A percentile compares a stretch with the other conserved stretches of the same genome.
These are phyloP conservation scores for Malus hybrid DNA, from an alignment of 331 rosid genomes.

Conservation along the genomic window DNA sequence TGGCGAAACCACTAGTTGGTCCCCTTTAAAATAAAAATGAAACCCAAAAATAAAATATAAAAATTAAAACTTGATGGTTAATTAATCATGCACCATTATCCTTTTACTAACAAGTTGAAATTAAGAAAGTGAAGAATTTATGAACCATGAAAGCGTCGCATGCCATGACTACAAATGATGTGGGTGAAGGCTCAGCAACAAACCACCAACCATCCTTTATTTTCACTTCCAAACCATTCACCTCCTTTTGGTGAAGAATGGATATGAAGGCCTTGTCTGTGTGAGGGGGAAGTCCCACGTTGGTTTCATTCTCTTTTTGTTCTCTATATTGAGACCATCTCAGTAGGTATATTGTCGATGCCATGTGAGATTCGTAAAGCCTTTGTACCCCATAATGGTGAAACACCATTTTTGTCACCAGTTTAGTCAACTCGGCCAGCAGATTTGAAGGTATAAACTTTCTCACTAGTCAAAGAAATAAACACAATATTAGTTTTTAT, in stretches of 20 bases:
- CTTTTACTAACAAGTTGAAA: too few relatives aligned
- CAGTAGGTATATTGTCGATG: constrained; percentile 3
- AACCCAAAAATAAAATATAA: too few relatives aligned
- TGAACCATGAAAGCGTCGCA: background rate
- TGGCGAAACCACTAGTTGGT: too few relatives aligned
- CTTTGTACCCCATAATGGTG: constrained; percentile 12
- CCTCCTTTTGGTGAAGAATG: constrained; percentile 14
- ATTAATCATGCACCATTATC: background rate
- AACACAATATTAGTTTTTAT: too few relatives aligned
- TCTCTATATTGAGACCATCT: constrained; percentile 6
- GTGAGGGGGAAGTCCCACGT: constrained; percentile 14
- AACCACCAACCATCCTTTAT: constrained; percentile 18
- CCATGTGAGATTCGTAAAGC: constrained; percentile 1
- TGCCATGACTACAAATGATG: constrained; percentile 8
- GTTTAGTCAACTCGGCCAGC: background rate
- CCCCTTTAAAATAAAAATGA: too few relatives aligned
- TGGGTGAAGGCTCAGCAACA: constrained; percentile 3
- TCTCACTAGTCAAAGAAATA: constrained; percentile 5
- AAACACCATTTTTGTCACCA: constrained; percentile 14
- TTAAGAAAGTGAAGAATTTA: too few relatives aligned
- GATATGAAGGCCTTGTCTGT: constrained; percentile 14
- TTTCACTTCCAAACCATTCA: constrained; percentile 15
- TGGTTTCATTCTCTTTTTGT: background rate
- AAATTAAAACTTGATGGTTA: too few relatives aligned
- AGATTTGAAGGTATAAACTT: constrained; percentile 1